These are phyloP conservation scores for Clarkia xantiana DNA, from an alignment of 345 rosid genomes.

Conservation along the genomic window DNA sequence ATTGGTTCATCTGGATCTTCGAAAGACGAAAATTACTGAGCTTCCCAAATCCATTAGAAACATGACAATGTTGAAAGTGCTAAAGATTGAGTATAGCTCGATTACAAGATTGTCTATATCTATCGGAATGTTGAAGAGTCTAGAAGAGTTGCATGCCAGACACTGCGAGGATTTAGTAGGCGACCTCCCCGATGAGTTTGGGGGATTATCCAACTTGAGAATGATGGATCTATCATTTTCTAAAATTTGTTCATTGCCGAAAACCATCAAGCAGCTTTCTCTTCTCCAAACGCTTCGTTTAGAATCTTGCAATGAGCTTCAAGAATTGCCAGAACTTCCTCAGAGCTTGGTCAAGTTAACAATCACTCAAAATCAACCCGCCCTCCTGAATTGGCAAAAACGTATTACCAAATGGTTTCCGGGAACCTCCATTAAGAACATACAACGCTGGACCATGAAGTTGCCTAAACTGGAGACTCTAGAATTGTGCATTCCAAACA, in stretches of 20 bases:
- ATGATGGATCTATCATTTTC: conserved; percentile 7
- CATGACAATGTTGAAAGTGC: not conserved
- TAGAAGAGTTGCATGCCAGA: conserved; percentile 4
- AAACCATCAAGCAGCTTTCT: conserved; percentile 7
- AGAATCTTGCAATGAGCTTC: conserved; percentile 5
- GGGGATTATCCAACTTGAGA: conserved; percentile 5
- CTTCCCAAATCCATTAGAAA: not conserved
- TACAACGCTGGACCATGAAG: not conserved
- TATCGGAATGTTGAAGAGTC: conserved; percentile 3
- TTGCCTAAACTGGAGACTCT: not conserved
- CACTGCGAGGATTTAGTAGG: not conserved
- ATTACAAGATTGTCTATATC: not conserved
- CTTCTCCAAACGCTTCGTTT: conserved; percentile 6
- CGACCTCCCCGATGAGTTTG: not conserved
- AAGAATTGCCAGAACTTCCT: conserved; percentile 6
- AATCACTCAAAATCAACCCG: not conserved
- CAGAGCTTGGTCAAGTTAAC: not conserved
- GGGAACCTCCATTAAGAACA: not conserved
- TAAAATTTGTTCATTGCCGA: conserved; percentile 6
- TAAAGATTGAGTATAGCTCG: not conserved
- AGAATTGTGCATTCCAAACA: not conserved
- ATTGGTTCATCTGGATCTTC: not conserved
- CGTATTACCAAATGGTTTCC: not conserved
- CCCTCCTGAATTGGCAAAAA: too few species aligned
- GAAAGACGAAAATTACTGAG: not conserved